These are phyloP conservation scores for Ophiostoma angusticollis DNA, from an alignment of 2,329 filamentous ascomycete genomes.

Conservation along the genomic window DNA sequence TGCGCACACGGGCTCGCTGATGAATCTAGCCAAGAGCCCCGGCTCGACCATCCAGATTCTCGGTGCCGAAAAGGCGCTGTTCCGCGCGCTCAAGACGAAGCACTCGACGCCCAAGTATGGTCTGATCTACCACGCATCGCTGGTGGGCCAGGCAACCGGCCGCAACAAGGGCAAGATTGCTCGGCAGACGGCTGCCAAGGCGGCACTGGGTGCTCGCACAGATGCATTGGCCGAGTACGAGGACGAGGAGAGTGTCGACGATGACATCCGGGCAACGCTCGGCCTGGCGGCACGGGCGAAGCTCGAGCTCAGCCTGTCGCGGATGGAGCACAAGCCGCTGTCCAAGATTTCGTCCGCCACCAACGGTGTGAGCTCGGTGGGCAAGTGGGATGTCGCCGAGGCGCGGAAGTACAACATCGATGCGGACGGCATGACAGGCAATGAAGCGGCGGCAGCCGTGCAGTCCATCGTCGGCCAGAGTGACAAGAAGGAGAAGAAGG, in stretches of 20 bases:
- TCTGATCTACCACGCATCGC: slow-evolving; percentile 80
- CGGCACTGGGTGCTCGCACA: slow-evolving; percentile 82
- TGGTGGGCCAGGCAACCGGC: slow-evolving; percentile 92
- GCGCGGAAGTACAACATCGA: slow-evolving; percentile 89
- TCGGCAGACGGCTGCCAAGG: slow-evolving; percentile 87
- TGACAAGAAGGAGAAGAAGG: slow-evolving; percentile 28
- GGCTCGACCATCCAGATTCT: slow-evolving; percentile 96
- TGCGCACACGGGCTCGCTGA: slow-evolving; percentile 83
- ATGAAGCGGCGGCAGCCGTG: slow-evolving; percentile 45
- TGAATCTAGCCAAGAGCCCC: slow-evolving; percentile 89
- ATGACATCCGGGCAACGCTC: slow-evolving; percentile 76
- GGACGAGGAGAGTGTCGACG: slow-evolving; percentile 59
- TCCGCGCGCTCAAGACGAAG: slow-evolving; percentile 97
- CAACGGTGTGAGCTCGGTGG: slow-evolving; percentile 33
- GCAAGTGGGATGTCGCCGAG: slow-evolving; percentile 87
- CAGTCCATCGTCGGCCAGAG: slow-evolving; percentile 20
- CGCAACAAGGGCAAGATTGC: slow-evolving; percentile 99
- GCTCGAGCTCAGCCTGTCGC: slow-evolving; percentile 63
- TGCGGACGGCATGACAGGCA: slow-evolving; percentile 68
- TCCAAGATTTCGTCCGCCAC: slow-evolving; percentile 32
- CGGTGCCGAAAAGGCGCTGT: slow-evolving; percentile 95
- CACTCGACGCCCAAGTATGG: slow-evolving; percentile 98
- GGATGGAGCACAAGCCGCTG: slow-evolving; percentile 81
- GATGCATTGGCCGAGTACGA: slow-evolving; percentile 77
- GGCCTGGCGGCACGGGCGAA: slow-evolving; percentile 60